A percentile compares a stretch with the other conserved stretches of the same genome.
phyloP scores from a whole-genome alignment of 2,329 filamentous ascomycete genomes.

The Paecilomyces niveus region DNA sequence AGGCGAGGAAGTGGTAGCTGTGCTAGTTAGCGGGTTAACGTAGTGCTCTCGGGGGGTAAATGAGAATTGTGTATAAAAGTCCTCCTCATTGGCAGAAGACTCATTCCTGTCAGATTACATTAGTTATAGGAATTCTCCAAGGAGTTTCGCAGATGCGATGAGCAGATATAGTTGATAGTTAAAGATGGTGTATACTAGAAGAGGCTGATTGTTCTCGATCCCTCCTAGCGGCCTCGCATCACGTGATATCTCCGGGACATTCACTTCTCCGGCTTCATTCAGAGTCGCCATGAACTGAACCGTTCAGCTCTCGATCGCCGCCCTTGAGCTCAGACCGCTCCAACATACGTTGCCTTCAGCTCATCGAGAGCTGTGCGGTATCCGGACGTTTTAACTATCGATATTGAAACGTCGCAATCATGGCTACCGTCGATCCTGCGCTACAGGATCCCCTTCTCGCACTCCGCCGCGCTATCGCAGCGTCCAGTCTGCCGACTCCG shows the following conservation, averaged over 20 bases:
- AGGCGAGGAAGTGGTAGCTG: neutral
- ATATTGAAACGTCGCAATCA: conserved; percentile 21
- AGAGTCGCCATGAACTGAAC: neutral
- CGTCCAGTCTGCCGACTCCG: conserved; percentile 62
- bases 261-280: neutral
- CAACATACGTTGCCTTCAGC: neutral
- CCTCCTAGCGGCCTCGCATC: neutral
- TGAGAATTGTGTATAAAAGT: no score
- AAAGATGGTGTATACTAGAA: neutral
- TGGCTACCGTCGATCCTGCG: conserved; percentile 50
- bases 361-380: neutral
- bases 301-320: neutral
- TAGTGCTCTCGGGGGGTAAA: no score
- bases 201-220: neutral
- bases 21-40: no score
- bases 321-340: neutral
- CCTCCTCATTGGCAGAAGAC: no score
- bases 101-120: no score
- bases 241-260: neutral
- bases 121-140: no score
- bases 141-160: neutral
- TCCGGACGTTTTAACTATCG: neutral
- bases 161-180: neutral
- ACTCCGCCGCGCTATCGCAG: conserved; percentile 74
- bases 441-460: conserved; percentile 70